These are phyloP conservation scores for Isoetes engelmannii DNA, from an alignment of 83 land plant genomes.

Conservation along the genomic window DNA sequence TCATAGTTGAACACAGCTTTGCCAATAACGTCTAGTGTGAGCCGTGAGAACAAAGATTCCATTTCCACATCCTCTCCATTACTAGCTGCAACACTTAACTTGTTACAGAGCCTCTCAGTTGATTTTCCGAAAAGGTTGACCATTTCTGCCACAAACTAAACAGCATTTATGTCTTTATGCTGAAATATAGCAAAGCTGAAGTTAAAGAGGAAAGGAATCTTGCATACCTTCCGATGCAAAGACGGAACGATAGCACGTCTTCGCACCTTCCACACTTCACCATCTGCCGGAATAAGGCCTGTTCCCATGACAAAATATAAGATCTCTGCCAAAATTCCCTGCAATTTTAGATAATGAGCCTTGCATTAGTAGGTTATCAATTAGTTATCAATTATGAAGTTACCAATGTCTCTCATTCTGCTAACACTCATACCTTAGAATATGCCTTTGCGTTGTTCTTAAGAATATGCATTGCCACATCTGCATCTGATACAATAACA, in stretches of 20 bases:
- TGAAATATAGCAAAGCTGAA: neutral
- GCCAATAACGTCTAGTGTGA: conserved; percentile 92
- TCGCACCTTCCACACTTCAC: conserved; percentile 80
- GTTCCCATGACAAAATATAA: conserved; percentile 95
- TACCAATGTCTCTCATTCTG: conserved; percentile 4
- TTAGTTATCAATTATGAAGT: neutral
- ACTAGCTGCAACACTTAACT: conserved; percentile 71
- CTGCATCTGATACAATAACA: conserved; percentile 85
- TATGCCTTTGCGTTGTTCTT: conserved; percentile 78
- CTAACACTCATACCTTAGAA: conserved; percentile 58
- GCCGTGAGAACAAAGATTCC: conserved; percentile 86
- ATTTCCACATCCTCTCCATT: conserved; percentile 88
- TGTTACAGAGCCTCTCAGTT: conserved; percentile 70
- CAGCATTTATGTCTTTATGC: neutral
- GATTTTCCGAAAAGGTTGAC: conserved; percentile 75
- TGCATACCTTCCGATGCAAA: conserved; percentile 69
- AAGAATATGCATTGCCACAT: conserved; percentile 76
- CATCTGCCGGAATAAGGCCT: conserved; percentile 97
- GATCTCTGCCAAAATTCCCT: conserved; percentile 96
- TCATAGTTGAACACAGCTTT: conserved; percentile 97
- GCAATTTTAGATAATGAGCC: conserved; percentile 6
- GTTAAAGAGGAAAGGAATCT: neutral
- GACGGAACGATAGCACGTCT: conserved; percentile 92
- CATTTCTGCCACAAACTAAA: conserved; percentile 86
- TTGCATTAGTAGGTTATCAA: neutral